Evolutionary conservation across 2,329 filamentous ascomycete genomes (phyloP).

Genomic region (Pleomassaria siparia): DNA sequence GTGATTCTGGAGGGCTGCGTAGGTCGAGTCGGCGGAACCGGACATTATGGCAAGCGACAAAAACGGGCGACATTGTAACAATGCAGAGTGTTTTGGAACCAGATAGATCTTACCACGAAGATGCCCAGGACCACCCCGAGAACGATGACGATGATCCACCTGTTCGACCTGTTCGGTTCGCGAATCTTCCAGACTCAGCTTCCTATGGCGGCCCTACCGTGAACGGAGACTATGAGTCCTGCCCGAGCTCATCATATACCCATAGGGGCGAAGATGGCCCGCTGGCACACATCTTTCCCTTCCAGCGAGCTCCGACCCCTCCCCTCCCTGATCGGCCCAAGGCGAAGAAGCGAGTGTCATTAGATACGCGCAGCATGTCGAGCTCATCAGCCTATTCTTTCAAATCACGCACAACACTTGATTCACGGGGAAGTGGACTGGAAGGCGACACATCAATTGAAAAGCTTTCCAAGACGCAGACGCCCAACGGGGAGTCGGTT

Average conservation of each 20-base stretch:
- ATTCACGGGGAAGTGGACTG: slow-evolving; percentile 63
- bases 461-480: slow-evolving; percentile 71
- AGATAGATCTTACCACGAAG: slow-evolving; percentile 47
- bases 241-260: slow-evolving; percentile 19
- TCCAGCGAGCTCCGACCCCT: slow-evolving; percentile 64
- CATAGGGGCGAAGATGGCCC: slow-evolving; percentile 40
- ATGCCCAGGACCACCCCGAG: slow-evolving; percentile 25
- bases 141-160: slow-evolving; percentile 30
- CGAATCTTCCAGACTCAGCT: slow-evolving; percentile 30
- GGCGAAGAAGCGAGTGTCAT: slow-evolving; percentile 74
- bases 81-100: slow-evolving; percentile 81
- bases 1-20: slow-evolving; percentile 78
- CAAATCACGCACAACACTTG: slow-evolving; percentile 75
- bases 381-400: slow-evolving; percentile 83
- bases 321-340: slow-evolving; percentile 53
- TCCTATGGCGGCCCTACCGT: slow-evolving; percentile 29
- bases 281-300: slow-evolving; percentile 87
- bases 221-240: slow-evolving; percentile 32
- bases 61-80: slow-evolving; percentile 72
- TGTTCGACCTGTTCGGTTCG: slow-evolving; percentile 34
- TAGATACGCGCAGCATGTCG: slow-evolving; percentile 88
- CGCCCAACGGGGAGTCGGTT: slow-evolving; percentile 75
- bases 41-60: slow-evolving; percentile 82
- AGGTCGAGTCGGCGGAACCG: slow-evolving; percentile 85
- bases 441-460: slow-evolving; percentile 88